Base-by-base conservation (phyloP, 768 basidiomycete genomes). In the Suillus occidentalis region DNA sequence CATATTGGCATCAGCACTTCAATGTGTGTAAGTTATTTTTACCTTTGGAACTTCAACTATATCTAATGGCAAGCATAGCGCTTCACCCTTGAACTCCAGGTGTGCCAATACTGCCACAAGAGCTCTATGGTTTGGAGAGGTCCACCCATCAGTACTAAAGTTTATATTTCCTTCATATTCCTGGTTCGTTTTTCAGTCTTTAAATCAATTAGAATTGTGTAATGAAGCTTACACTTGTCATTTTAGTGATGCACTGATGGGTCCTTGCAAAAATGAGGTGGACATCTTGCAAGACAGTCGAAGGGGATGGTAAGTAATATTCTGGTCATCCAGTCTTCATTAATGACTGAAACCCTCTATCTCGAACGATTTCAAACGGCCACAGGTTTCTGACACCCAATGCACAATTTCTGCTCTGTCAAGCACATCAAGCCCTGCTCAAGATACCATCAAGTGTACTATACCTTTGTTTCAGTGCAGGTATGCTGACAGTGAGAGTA, bases 101-200 rank as follows among this genome's bases (percentile, higher is more conserved):
- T 82, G 78, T 3, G 78, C 76, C 0, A 70, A 72, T 8, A 77
- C 56, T 0, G 76, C 77, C 3, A 80, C 63, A 52, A 70, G 77
- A 0, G 75, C 76, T 6, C 71, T 63, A 52, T 80, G 74, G 60
- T 81, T 81, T 0, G 77, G 75, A 0, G 76, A 77, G 0, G 76
- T 78, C 80, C 80, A 82, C 0, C 72, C 71, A 67, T 82, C 78
- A 0, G 77, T 77, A 0, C 70, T 70, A 57, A 80, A 78, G 63
- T 66, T 77, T 2, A 82, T 43, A 0, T 61, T 47, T 2, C 78
- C 76, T 0, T 72, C 63, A 62, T 59, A 31, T 34, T 67, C 71
- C 59, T 63, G 57, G 45, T 61, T n/a, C 18, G 18, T 45, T 18
- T 61, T 31, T 28, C 14, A 13, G 22, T 61, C 36, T 47, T 49